phyloP scores from a whole-genome alignment of 1,284 basidiomycete genomes.

The Fomitopsis palustris region DNA sequence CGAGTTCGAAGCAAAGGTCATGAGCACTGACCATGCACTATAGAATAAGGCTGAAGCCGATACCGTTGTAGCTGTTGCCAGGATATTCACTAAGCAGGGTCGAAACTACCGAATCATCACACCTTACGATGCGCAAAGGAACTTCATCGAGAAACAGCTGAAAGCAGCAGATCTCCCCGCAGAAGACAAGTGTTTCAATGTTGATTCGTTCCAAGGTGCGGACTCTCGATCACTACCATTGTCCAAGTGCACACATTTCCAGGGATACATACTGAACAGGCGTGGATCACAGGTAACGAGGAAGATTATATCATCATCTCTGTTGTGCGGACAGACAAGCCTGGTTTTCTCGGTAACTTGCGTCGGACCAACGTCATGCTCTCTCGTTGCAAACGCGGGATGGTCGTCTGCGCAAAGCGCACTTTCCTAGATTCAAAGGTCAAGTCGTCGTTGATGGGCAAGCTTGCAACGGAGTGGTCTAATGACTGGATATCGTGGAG shows the following conservation, averaged over 20 bases:
- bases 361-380: conserved; percentile 68
- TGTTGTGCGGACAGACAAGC: conserved; percentile 49
- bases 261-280: not conserved
- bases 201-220: conserved; percentile 64
- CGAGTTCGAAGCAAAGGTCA: not conserved
- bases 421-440: conserved; percentile 15
- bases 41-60: conserved; percentile 22
- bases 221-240: too few species aligned
- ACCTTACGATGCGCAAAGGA: conserved; percentile 67
- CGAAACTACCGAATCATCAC: conserved; percentile 61
- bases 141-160: conserved; percentile 44
- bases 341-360: conserved; percentile 56
- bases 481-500: conserved; percentile 2
- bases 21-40: not conserved
- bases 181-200: conserved; percentile 60
- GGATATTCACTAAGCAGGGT: conserved; percentile 36
- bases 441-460: conserved; percentile 8
- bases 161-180: conserved; percentile 44
- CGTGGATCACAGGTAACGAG: conserved; percentile 24
- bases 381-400: conserved; percentile 16
- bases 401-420: conserved; percentile 22
- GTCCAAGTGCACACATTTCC: not conserved
- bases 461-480: conserved; percentile 16
- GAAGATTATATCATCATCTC: conserved; percentile 57
- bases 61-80: conserved; percentile 21